Conservation (phyloP, 1,284 basidiomycete species). For the Irpex sp. region DNA sequence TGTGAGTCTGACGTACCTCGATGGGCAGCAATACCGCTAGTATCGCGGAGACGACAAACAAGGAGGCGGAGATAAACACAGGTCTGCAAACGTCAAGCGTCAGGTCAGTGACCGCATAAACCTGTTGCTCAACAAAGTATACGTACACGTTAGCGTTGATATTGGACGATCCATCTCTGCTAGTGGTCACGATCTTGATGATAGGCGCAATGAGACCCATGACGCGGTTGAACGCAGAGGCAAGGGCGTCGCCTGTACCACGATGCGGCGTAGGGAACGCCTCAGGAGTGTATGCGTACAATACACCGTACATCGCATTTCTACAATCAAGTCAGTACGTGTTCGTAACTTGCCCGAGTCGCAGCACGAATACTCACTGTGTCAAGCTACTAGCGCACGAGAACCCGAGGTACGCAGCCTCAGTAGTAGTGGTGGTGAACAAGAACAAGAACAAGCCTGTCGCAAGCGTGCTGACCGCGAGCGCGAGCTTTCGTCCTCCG, state of each 20-base stretch:
- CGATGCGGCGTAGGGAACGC: background rate
- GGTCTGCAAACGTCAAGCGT: background rate
- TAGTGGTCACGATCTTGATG: background rate
- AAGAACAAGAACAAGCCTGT: constrained; percentile 3
- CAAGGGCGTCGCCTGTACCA: background rate
- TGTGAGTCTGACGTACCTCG: background rate
- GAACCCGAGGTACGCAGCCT: constrained; percentile 1
- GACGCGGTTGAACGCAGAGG: background rate
- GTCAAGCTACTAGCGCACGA: constrained; percentile 1
- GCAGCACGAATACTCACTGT: background rate
- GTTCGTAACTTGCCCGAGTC: background rate
- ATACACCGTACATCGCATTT: background rate
- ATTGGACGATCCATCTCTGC: background rate
- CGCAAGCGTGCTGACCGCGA: background rate
- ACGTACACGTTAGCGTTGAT: background rate
- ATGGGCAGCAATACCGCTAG: background rate
- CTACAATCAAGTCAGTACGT: background rate
- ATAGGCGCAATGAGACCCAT: background rate
- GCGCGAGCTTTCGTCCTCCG: background rate
- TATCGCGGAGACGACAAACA: background rate
- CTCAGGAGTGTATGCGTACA: background rate
- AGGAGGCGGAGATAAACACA: background rate
- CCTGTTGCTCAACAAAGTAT: background rate
- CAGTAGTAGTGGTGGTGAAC: background rate
- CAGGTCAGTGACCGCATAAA: background rate